These are phyloP conservation scores for Tylopilus subfusipes DNA, from an alignment of 768 basidiomycete species.

Conservation along the genomic window DNA sequence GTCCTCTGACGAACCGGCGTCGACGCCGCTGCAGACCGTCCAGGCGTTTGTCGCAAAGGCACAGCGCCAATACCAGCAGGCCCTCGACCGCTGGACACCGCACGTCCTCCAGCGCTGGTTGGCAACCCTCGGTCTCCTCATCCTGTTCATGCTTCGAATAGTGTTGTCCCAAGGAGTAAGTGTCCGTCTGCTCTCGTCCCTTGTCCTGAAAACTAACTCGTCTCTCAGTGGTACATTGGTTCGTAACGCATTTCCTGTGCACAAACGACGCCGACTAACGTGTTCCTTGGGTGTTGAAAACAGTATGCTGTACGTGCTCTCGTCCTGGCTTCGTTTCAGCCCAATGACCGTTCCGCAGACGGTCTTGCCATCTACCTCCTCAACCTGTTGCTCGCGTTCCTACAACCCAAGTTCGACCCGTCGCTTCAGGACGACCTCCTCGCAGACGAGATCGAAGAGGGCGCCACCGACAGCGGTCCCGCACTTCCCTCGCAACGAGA, in stretches of 20 bases:
- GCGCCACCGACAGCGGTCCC: constrained; percentile 56
- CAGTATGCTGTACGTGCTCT: constrained; percentile 65
- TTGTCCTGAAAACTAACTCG: constrained; percentile 1
- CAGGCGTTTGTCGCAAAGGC: constrained; percentile 37
- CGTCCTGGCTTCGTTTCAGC: background rate
- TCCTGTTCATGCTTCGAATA: constrained; percentile 81
- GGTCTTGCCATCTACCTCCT: constrained; percentile 94
- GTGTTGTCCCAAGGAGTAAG: constrained; percentile 86
- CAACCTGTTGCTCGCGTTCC: constrained; percentile 94
- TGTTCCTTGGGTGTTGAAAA: background rate
- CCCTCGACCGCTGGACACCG: constrained; percentile 91
- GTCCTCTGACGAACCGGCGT: constrained; percentile 32
- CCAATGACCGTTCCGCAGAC: constrained; percentile 41
- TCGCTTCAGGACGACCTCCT: constrained; percentile 90
- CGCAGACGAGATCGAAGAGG: constrained; percentile 95
- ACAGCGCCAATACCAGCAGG: constrained; percentile 80
- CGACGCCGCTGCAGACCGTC: constrained; percentile 27
- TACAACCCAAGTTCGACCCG: constrained; percentile 97
- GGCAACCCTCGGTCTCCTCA: constrained; percentile 63
- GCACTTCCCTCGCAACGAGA: constrained; percentile 70
- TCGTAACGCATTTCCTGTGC: constrained; percentile 32
- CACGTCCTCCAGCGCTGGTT: constrained; percentile 89
- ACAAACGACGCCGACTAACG: background rate
- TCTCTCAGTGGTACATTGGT: constrained; percentile 86
- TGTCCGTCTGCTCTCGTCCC: background rate